Evolutionary conservation across 352 stramenopile species (phyloP).

Genomic region (Phytophthora aleatoria): DNA sequence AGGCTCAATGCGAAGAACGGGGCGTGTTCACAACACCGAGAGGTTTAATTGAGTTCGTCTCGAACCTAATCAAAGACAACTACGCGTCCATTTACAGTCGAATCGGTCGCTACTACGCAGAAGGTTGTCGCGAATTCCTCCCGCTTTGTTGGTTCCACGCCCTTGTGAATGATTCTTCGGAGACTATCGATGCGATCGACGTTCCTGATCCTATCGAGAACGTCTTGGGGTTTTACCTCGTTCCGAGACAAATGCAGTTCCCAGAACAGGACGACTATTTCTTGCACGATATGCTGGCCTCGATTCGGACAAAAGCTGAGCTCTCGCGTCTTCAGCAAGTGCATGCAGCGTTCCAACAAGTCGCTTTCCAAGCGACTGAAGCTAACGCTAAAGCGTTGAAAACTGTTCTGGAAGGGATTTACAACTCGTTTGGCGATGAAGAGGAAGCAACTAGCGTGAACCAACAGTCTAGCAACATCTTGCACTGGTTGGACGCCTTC

Average conservation of each 20-base stretch:
- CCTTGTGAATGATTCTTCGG: slow-evolving; percentile 4
- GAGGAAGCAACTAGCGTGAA: slow-evolving; percentile 3
- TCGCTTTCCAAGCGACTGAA: slow-evolving; percentile 26
- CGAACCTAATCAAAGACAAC: slow-evolving; percentile 33
- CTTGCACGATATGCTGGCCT: slow-evolving; percentile 48
- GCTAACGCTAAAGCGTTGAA: slow-evolving; percentile 15
- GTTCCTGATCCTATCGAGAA: slow-evolving; percentile 55
- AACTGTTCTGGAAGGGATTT: slow-evolving; percentile 21
- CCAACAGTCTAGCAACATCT: slow-evolving; percentile 8
- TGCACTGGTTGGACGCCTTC: slow-evolving; percentile 20
- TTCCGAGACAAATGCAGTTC: slow-evolving; percentile 64
- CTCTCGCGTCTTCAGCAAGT: slow-evolving; percentile 33
- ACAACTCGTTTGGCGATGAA: slow-evolving; percentile 1
- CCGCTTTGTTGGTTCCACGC: slow-evolving; percentile 54
- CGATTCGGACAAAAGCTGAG: slow-evolving; percentile 37
- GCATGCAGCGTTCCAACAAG: slow-evolving; percentile 35
- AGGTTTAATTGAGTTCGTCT: slow-evolving; percentile 36
- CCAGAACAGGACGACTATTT: slow-evolving; percentile 56
- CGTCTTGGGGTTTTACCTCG: slow-evolving; percentile 61
- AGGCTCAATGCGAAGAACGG: slow-evolving; percentile 20
- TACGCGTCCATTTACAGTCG: slow-evolving; percentile 47
- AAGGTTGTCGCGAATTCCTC: slow-evolving; percentile 45
- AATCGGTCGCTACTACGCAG: slow-evolving; percentile 58
- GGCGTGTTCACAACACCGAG: slow-evolving; percentile 8
- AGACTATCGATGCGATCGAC: slow-evolving; percentile 12